Base-by-base conservation (phyloP, 768 basidiomycete genomes). In the Myochromella boudieri region DNA sequence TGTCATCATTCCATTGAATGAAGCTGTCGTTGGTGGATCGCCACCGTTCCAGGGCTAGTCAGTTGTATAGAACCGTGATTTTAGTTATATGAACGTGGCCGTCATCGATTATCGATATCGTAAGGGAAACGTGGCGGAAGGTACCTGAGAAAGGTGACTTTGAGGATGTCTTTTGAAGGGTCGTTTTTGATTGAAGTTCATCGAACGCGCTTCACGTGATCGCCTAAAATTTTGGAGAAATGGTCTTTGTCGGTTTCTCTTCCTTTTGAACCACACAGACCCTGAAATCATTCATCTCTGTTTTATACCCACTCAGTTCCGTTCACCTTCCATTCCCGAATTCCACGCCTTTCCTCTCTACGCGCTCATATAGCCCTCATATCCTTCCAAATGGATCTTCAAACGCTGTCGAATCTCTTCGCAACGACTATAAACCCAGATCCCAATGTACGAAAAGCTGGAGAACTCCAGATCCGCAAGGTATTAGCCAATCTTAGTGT, bases 381-480 rank as follows among this genome's bases (percentile, higher is more conserved):
- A 22, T 38, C 29, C 31, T 1, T 37, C 17, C 28, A 56, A 54
- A 88, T 89, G 87, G 87, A 90, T 65, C 71, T 87, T 39, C 84
- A 85, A 62, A 78, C 81, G 11, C 73, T 93, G 45, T 84, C 87
- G 6, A 78, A 80, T 56, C 81, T 93, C 40, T 92, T 93, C 60
- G 76, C 87, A 5, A 84, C 85, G 25, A 91, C 90, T 6, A 85
- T 82, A 68, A 88, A 78, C 60, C 76, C 86, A 5, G 88, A 95
- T 68, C 89, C 91, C 42, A 93, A 93, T 71, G 79, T 86, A 49
- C 84, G 91, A 55, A 90, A 90, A 60, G 72, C 87, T 28, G 87
- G 84, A 36, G 92, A 95, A 66, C 80, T 94, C 24, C 81, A 94
- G 65, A 88, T 95, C 59, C 83, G 89, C 57, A 91, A 87, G 77